phyloP scores from a whole-genome alignment of 2,329 filamentous ascomycete species.

The Leptographium flavum region DNA sequence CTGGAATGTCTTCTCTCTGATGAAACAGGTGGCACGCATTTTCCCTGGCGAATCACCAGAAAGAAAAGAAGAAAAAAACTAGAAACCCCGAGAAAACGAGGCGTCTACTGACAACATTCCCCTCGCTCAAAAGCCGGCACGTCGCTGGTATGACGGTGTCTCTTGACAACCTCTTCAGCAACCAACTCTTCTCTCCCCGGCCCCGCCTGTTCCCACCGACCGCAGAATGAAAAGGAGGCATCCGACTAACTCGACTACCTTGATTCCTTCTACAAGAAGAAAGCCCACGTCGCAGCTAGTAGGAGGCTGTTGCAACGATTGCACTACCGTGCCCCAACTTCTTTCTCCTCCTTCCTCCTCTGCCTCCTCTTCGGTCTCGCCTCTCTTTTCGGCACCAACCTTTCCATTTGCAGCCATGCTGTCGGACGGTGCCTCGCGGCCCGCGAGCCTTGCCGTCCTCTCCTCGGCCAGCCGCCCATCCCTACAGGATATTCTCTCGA shows the following conservation, averaged over 20 bases:
- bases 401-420: constrained; percentile 21
- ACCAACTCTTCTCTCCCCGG: too few species aligned
- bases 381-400: neutral
- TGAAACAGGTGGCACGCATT: too few species aligned
- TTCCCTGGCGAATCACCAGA: too few species aligned
- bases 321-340: neutral
- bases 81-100: too few species aligned
- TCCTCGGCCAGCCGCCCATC: constrained; percentile 43
- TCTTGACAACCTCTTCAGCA: too few species aligned
- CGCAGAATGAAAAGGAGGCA: constrained; percentile 21
- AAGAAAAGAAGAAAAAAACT: too few species aligned
- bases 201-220: neutral
- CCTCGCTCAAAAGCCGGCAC: neutral
- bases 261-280: constrained; percentile 17
- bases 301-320: constrained; percentile 26
- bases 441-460: constrained; percentile 31
- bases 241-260: constrained; percentile 25
- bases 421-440: constrained; percentile 26
- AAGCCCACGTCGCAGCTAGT: constrained; percentile 17
- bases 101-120: too few species aligned
- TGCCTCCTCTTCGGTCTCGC: neutral
- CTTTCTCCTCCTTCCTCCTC: neutral
- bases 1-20: too few species aligned
- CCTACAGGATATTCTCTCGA: constrained; percentile 74
- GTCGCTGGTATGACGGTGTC: neutral